A percentile compares a stretch with the other conserved stretches of the same genome.
These are phyloP conservation scores for Candida multigemmis DNA, from an alignment of 805 yeast genomes.

Conservation along the genomic window DNA sequence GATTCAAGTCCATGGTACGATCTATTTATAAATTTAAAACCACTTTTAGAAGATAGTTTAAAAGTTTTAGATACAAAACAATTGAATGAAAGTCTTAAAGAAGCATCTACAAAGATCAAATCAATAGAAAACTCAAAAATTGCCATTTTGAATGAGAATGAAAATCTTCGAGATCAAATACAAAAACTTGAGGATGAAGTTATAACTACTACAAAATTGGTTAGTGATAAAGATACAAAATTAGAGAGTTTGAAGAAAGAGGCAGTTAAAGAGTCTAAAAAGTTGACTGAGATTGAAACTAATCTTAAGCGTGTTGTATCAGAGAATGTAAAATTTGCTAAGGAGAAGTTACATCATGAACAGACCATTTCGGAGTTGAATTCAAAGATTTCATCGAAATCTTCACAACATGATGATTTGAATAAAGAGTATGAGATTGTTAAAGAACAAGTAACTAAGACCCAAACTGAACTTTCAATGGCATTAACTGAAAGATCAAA, in stretches of 20 bases:
- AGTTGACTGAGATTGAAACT: conserved; percentile 9
- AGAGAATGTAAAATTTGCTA: conserved; percentile 7
- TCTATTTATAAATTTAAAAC: conserved; percentile 62
- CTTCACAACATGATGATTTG: no score
- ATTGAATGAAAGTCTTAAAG: conserved; percentile 46
- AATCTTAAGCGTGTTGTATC: conserved; percentile 19
- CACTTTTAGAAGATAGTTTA: conserved; percentile 58
- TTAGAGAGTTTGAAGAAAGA: conserved; percentile 34
- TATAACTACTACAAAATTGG: conserved; percentile 13
- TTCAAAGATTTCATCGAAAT: no score
- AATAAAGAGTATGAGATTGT: no score
- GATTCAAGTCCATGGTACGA: conserved; percentile 69
- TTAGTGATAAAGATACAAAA: conserved; percentile 39
- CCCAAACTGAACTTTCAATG: conserved; percentile 1
- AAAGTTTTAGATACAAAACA: conserved; percentile 51
- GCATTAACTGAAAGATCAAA: conserved; percentile 1
- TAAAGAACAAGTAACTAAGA: no score
- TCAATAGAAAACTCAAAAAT: conserved; percentile 23
- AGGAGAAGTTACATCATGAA: conserved; percentile 5
- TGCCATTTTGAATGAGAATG: conserved; percentile 22
- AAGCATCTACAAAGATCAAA: conserved; percentile 35
- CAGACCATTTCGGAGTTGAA: no score
- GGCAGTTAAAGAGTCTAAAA: conserved; percentile 17
- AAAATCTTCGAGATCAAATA: conserved; percentile 29
- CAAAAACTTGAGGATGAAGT: conserved; percentile 24